These are phyloP conservation scores for Penicillium sp. DNA, from an alignment of 2,329 filamentous ascomycete species.

Conservation along the genomic window DNA sequence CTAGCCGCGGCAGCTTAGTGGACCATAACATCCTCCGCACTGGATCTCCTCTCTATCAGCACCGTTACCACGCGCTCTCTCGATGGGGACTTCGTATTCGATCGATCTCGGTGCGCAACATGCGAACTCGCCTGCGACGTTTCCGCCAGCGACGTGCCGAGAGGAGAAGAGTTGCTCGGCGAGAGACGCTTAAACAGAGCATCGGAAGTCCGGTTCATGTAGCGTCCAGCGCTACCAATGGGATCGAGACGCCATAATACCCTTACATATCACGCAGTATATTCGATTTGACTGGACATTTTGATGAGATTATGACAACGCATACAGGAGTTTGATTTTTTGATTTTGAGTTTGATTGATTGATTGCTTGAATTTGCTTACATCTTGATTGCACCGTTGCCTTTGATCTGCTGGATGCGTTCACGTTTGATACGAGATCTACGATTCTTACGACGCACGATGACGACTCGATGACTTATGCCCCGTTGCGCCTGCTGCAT, in stretches of 20 bases:
- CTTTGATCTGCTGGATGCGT: slow-evolving; percentile 2
- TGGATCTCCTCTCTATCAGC: slow-evolving; percentile 30
- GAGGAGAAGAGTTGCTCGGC: slow-evolving; percentile 46
- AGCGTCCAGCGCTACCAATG: slow-evolving; percentile 28
- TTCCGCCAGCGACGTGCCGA: slow-evolving; percentile 42
- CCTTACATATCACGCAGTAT: slow-evolving; percentile 6
- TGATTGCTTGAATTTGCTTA: slow-evolving; percentile 8
- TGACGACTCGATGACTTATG: slow-evolving; percentile 18
- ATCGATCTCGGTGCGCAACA: slow-evolving; percentile 47
- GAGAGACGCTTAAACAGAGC: slow-evolving; percentile 49
- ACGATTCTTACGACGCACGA: slow-evolving; percentile 19
- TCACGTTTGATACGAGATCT: slow-evolving; percentile 14
- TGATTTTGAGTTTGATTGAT: slow-evolving; percentile 3
- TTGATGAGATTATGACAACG: slow-evolving; percentile 16
- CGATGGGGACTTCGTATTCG: slow-evolving; percentile 46
- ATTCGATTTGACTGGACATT: slow-evolving; percentile 9
- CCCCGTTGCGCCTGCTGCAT: slow-evolving; percentile 10
- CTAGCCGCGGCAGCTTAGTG: slow-evolving; percentile 31
- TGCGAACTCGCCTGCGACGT: slow-evolving; percentile 46
- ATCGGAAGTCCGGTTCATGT: slow-evolving; percentile 46
- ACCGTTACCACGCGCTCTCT: slow-evolving; percentile 32
- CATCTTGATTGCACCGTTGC: slow-evolving; percentile 6
- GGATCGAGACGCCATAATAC: too few relatives aligned
- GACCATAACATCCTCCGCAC: slow-evolving; percentile 27
- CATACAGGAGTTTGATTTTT: slow-evolving; percentile 8